Base-by-base conservation (phyloP, 202 grass and related monocot species). In the Carex arenaria region DNA sequence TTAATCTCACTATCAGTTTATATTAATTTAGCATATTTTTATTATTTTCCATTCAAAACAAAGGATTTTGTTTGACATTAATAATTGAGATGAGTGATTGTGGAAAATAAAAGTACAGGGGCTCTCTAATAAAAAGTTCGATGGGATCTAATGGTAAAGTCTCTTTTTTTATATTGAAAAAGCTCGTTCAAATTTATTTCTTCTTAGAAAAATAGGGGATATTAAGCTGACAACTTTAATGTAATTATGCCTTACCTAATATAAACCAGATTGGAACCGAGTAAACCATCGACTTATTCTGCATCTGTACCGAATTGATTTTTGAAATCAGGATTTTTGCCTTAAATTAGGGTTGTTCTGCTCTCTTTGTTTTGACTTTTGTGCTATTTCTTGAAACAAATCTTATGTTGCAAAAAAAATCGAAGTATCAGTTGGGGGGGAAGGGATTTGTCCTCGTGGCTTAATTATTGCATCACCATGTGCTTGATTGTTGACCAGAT, bases 401-500 rank as follows among this genome's bases (percentile, higher is more conserved):
- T 56, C n/a, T 3, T 82, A 66, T 47, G 61, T 15, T 64, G 20
- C 61, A 36, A 15, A n/a, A 15, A n/a, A 66, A 81, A 49, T 65
- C 56, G 15, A 64, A 81, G 22, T 81, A 60, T 81, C 62, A 65
- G 30, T 28, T 79, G 53, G 74, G 45, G 17, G 30, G 28, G 74
- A 6, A 36, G 18, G 1, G 40, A 81, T 81, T 81, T 45, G 79
- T 23, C 20, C 68, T 53, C 10, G 23, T 80, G 67, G 40, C 64
- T 82, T 82, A 22, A 82, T 82, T 68, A 82, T 67, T 67, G 80
- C 80, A 67, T 55, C 79, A 57, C 80, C 80, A 82, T 67, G 80
- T 82, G 80, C 80, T 69, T 82, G 64, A 56, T 82, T 82, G 80
- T 53, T 78, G 73, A 78, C 73, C 61, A 67, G 43, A 67, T 69